phyloP scores from a whole-genome alignment of 1,139 yeast genomes.

The Protomyces macrosporus region DNA sequence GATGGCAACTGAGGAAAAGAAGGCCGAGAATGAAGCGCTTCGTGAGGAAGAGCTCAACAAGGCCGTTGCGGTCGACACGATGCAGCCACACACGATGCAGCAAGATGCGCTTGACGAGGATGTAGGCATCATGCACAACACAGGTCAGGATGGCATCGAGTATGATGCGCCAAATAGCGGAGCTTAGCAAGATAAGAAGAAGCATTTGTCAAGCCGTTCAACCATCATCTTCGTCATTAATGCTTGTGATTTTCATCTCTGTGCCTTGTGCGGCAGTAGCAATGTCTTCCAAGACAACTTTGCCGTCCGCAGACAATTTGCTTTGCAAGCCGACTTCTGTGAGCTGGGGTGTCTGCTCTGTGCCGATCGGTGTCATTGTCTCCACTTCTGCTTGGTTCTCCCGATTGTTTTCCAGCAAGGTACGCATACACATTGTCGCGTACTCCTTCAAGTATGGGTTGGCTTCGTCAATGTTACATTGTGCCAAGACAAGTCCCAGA shows the following conservation, averaged over 20 bases:
- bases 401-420: constrained; percentile 56
- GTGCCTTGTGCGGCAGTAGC: neutral
- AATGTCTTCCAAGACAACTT: neutral
- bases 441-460: constrained; percentile 86
- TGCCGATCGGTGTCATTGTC: constrained; percentile 20
- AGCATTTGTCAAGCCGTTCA: neutral
- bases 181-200: neutral
- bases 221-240: neutral
- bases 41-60: constrained; percentile 2
- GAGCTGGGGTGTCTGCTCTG: constrained; percentile 3
- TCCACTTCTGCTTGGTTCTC: constrained; percentile 74
- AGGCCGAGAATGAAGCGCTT: constrained; percentile 20
- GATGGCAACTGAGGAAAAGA: constrained; percentile 15
- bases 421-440: constrained; percentile 70
- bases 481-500: constrained; percentile 64
- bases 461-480: constrained; percentile 77
- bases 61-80: constrained; percentile 3
- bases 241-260: neutral
- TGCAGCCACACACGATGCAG: neutral
- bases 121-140: constrained; percentile 12
- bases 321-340: constrained; percentile 5
- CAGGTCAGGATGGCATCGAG: constrained; percentile 24
- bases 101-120: constrained; percentile 2
- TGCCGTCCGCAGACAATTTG: constrained; percentile 9
- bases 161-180: constrained; percentile 17